phyloP scores from a whole-genome alignment of 1,139 yeast genomes.

The Pichia sp. region DNA sequence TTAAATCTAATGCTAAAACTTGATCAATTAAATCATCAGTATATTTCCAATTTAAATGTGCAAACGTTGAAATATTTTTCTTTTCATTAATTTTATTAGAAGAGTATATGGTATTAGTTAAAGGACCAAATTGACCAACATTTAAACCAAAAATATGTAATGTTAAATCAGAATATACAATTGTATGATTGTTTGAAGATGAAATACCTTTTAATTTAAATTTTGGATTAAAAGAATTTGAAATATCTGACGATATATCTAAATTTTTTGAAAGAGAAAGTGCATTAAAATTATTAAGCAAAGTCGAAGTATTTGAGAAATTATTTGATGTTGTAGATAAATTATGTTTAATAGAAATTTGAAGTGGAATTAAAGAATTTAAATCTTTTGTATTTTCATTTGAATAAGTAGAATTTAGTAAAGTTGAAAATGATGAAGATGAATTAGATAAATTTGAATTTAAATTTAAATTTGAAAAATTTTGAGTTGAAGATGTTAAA shows the following conservation, averaged over 20 bases:
- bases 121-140: constrained; percentile 78
- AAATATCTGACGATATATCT: constrained; percentile 7
- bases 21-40: constrained; percentile 39
- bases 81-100: neutral
- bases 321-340: neutral
- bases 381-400: constrained; percentile 25
- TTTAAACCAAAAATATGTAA: constrained; percentile 77
- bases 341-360: constrained; percentile 29
- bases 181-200: constrained; percentile 69
- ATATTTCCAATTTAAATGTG: constrained; percentile 33
- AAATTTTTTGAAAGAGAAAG: constrained; percentile 1
- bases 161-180: constrained; percentile 49
- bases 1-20: constrained; percentile 62
- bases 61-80: constrained; percentile 29
- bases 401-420: neutral
- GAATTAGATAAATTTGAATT: neutral
- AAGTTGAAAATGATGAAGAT: neutral
- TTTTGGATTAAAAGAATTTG: constrained; percentile 7
- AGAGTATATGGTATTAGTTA: constrained; percentile 16
- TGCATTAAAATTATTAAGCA: constrained; percentile 6
- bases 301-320: neutral
- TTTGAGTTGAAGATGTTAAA: neutral
- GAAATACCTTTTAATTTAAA: constrained; percentile 48
- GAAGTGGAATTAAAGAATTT: constrained; percentile 43
- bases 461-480: neutral